Percentiles rank a stretch among this genome's conserved stretches.
Conservation (phyloP, 352 stramenopile genomes). For the Discostella stelligera region DNA sequence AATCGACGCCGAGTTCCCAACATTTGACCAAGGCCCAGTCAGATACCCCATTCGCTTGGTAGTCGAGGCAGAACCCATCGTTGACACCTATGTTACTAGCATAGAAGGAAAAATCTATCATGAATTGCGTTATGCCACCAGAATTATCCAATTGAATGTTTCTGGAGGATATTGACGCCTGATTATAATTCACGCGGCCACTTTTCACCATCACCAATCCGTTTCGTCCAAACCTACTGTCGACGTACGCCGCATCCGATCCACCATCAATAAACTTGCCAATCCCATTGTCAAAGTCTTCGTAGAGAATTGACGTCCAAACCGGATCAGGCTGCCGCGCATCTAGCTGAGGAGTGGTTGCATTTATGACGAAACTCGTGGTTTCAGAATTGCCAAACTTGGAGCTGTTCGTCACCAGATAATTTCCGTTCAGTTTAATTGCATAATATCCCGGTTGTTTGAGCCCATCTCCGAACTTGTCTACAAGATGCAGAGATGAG, state of each 20-base stretch:
- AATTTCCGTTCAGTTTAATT: slow-evolving; percentile 13
- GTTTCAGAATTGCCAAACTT: slow-evolving; percentile 22
- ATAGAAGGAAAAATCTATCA: slow-evolving; percentile 40
- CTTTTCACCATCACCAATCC: slow-evolving; percentile 19
- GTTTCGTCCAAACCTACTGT: slow-evolving; percentile 11
- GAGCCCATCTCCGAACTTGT: slow-evolving; percentile 29
- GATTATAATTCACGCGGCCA: not conserved
- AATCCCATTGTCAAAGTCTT: slow-evolving; percentile 27
- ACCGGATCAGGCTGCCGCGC: not conserved
- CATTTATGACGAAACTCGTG: slow-evolving; percentile 13
- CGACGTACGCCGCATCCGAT: slow-evolving; percentile 5
- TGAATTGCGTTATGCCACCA: slow-evolving; percentile 22
- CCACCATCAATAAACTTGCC: slow-evolving; percentile 21
- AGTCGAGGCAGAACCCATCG: slow-evolving; percentile 48
- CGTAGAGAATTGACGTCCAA: slow-evolving; percentile 21
- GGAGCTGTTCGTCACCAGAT: slow-evolving; percentile 5
- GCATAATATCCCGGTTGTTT: slow-evolving; percentile 18
- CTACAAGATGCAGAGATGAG: not conserved
- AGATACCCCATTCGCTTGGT: slow-evolving; percentile 12
- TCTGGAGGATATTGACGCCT: slow-evolving; percentile 10
- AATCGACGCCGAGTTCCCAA: slow-evolving; percentile 22
- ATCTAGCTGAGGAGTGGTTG: not conserved
- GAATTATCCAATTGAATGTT: slow-evolving; percentile 16
- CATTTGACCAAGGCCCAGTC: slow-evolving; percentile 32
- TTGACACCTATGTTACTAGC: slow-evolving; percentile 16